Evolutionary conservation across 345 rosid species (phyloP), one percentile per base, ranked within the genome.

Genomic region (Populus euphratica): DNA sequence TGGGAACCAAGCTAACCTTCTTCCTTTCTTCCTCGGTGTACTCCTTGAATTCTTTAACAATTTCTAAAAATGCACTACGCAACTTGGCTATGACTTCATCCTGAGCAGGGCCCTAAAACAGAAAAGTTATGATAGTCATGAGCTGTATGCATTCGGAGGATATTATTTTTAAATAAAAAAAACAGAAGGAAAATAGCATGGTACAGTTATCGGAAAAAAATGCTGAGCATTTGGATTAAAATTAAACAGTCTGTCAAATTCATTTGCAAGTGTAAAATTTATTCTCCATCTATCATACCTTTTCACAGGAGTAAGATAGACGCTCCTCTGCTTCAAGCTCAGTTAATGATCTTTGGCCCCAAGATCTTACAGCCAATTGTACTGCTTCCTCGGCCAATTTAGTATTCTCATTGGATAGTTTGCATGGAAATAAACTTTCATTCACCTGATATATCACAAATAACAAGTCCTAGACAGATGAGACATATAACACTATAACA

Each of bases 321-420:
- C 91, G 91, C 78, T 95, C 99, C 85, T 95, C 99, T 63, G 98
- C 96, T 88, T 91, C 98, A 61, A 95, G 96, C 88, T 91, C 99
- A 73, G 90, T 90, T 81, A 95, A 81, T 9, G 92, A 91, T 82
- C 83, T 90, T 84, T 88, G 92, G 39, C 99, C 99, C 99, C 97
- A 93, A 43, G 93, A 77, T 82, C 86, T 88, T 54, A 85, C 92
- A 78, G 98, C 96, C 73, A 86, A 82, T 80, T 85, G 88, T 61
- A 95, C 98, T 81, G 97, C 97, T 83, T 91, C 96, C 75, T 95
- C 98, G 16, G 94, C 93, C 85, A 91, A 73, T 81, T 90, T 86
- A 77, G 82, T 73, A 76, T 88, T 95, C 82, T 87, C 87, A 79
- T 77, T 80, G 72, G 97, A 89, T 81, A 93, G 83, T 70, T 89